These are phyloP conservation scores for Marasmius sp. DNA, from an alignment of 1,284 basidiomycete species.

Conservation along the genomic window DNA sequence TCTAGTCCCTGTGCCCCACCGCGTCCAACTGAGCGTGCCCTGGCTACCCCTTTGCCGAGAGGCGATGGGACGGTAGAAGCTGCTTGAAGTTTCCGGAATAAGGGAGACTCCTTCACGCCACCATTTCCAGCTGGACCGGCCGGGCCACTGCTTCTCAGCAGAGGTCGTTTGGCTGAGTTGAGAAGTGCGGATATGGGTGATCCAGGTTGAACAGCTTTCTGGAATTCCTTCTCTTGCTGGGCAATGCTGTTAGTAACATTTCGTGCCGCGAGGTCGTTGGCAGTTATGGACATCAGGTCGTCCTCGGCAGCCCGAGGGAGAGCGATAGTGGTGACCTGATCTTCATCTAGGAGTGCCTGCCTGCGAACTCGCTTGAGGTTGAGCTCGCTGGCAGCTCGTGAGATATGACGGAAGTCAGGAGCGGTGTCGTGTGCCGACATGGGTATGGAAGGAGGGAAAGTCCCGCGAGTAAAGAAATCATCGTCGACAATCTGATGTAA, in stretches of 20 bases:
- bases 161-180: constrained; percentile 84
- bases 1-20: constrained; percentile 36
- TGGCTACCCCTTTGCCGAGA: constrained; percentile 27
- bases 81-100: constrained; percentile 45
- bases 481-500: constrained; percentile 87
- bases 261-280: constrained; percentile 23
- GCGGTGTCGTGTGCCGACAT: constrained; percentile 70
- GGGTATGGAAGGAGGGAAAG: constrained; percentile 82
- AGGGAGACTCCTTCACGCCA: constrained; percentile 48
- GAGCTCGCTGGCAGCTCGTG: constrained; percentile 56
- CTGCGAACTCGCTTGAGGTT: constrained; percentile 73
- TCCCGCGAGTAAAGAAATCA: constrained; percentile 82
- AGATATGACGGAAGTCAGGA: constrained; percentile 77
- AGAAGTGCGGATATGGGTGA: constrained; percentile 92
- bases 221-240: constrained; percentile 94
- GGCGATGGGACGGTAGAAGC: constrained; percentile 36
- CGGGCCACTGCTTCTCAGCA: constrained; percentile 63
- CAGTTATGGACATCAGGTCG: constrained; percentile 13
- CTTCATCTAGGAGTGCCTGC: constrained; percentile 60
- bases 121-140: constrained; percentile 21
- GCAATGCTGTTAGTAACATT: constrained; percentile 63
- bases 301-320: constrained; percentile 29
- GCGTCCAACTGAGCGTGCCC: constrained; percentile 7
- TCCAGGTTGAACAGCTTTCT: constrained; percentile 92
- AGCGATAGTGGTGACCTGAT: constrained; percentile 44